phyloP scores from a whole-genome alignment of 1,284 basidiomycete genomes.

The Leccinum pachyderme region DNA sequence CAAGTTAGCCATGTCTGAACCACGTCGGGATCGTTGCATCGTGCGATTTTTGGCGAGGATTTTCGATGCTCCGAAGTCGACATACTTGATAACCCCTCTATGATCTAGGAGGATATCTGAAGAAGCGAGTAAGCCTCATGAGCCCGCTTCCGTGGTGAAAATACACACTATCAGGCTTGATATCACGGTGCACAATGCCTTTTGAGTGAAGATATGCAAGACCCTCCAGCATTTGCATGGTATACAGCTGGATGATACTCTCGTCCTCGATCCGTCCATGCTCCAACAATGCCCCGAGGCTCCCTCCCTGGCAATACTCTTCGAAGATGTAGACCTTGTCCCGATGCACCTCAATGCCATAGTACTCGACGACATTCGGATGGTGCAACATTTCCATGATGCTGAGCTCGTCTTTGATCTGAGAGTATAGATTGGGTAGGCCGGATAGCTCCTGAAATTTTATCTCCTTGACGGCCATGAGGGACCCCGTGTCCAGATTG shows the following conservation, averaged over 20 bases:
- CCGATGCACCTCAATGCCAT: constrained; percentile 98
- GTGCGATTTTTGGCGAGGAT: constrained; percentile 93
- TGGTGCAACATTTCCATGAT: constrained; percentile 99
- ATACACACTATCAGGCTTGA: constrained; percentile 97
- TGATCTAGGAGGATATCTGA: constrained; percentile 94
- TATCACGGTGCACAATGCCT: constrained; percentile 93
- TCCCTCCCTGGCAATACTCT: constrained; percentile 97
- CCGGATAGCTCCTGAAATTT: constrained; percentile 93
- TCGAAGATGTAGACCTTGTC: constrained; percentile 99
- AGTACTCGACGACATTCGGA: constrained; percentile 98
- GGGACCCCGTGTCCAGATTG: constrained; percentile 93
- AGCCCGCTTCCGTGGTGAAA: constrained; percentile 3
- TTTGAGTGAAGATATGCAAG: constrained; percentile 92
- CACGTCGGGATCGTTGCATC: constrained; percentile 71
- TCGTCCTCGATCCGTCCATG: constrained; percentile 98
- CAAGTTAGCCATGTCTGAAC: constrained; percentile 36
- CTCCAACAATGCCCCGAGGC: constrained; percentile 86
- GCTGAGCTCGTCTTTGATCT: constrained; percentile 95
- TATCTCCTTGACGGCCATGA: constrained; percentile 99
- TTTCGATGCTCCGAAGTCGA: constrained; percentile 99
- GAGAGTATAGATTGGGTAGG: constrained; percentile 81
- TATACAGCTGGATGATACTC: constrained; percentile 93
- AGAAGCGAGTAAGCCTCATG: constrained; percentile 14
- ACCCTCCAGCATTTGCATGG: constrained; percentile 96
- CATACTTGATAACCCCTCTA: constrained; percentile 93